phyloP scores from a whole-genome alignment of 371 early-diverging fungal species.

The Mortierella sp. region DNA sequence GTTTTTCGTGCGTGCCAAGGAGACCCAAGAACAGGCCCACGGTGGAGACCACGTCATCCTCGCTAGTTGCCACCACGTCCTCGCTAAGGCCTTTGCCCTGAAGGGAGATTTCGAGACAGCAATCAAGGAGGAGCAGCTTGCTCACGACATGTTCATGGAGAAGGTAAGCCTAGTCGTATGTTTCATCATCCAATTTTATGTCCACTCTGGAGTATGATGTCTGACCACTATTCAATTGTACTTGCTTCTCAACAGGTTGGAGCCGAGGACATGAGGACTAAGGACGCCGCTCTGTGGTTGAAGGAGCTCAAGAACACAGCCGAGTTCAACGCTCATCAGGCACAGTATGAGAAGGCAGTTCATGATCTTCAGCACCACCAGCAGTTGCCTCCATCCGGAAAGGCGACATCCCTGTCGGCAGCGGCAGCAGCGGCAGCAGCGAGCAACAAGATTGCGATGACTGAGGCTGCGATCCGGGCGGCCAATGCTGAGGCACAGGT shows the following conservation, averaged over 20 bases:
- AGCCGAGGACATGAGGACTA: constrained; percentile 77
- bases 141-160: constrained; percentile 72
- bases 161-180: constrained; percentile 49
- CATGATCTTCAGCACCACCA: constrained; percentile 32
- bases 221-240: constrained; percentile 1
- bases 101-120: constrained; percentile 83
- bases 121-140: constrained; percentile 76
- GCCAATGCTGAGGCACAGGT: constrained; percentile 48
- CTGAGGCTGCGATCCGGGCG: constrained; percentile 44
- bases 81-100: constrained; percentile 81
- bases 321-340: constrained; percentile 41
- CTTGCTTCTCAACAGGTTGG: constrained; percentile 62
- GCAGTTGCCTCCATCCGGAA: constrained; percentile 17
- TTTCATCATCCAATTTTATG: not conserved
- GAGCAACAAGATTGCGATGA: constrained; percentile 34
- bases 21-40: constrained; percentile 74
- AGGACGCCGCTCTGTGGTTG: constrained; percentile 78
- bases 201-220: not conserved
- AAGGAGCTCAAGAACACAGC: constrained; percentile 66
- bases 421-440: constrained; percentile 39
- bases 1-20: constrained; percentile 82
- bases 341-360: constrained; percentile 37
- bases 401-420: constrained; percentile 27
- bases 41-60: constrained; percentile 82
- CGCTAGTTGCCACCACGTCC: constrained; percentile 76